Percentiles rank a stretch among this genome's conserved stretches.
Conservation (phyloP, 2,329 filamentous ascomycete species). For the Lecanosticta acicola region DNA sequence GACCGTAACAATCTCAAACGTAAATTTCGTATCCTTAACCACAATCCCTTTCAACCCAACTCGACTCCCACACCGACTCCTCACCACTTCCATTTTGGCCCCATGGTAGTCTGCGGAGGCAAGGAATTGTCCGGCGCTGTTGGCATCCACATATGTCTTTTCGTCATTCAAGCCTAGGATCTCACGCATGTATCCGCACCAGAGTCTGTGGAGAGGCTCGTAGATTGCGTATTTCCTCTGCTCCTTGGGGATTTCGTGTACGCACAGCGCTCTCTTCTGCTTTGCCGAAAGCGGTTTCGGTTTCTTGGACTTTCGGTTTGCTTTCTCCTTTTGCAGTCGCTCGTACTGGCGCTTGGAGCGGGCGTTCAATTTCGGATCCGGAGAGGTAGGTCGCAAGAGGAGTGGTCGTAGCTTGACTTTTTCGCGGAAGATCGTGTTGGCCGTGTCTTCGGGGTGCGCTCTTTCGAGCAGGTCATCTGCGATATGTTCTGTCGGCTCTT, state of each 20-base stretch:
- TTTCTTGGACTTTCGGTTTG: constrained; percentile 41
- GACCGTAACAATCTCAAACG: constrained; percentile 75
- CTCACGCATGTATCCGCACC: constrained; percentile 80
- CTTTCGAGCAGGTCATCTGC: constrained; percentile 62
- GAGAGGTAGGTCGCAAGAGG: constrained; percentile 69
- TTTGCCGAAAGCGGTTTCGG: constrained; percentile 69
- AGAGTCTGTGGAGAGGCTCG: constrained; percentile 68
- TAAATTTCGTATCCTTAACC: constrained; percentile 78
- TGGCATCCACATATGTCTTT: constrained; percentile 49
- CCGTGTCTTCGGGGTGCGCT: constrained; percentile 70
- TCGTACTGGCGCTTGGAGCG: constrained; percentile 43
- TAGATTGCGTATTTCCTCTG: constrained; percentile 71
- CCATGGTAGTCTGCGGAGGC: constrained; percentile 88
- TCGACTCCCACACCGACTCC: constrained; percentile 72
- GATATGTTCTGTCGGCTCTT: constrained; percentile 26
- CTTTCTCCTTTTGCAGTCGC: constrained; percentile 31
- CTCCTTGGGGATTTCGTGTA: constrained; percentile 67
- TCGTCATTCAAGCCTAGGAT: constrained; percentile 54
- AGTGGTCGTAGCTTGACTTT: constrained; percentile 79
- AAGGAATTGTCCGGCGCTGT: constrained; percentile 64
- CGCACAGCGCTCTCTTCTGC: constrained; percentile 64
- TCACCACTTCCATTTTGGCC: constrained; percentile 72
- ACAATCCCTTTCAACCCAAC: constrained; percentile 85
- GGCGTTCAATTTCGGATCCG: constrained; percentile 51
- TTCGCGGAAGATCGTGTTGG: constrained; percentile 68